Percentiles rank a stretch among this genome's conserved stretches.
phyloP scores from a whole-genome alignment of 1,139 yeast species.

The Sugiyamaella neomexicana region DNA sequence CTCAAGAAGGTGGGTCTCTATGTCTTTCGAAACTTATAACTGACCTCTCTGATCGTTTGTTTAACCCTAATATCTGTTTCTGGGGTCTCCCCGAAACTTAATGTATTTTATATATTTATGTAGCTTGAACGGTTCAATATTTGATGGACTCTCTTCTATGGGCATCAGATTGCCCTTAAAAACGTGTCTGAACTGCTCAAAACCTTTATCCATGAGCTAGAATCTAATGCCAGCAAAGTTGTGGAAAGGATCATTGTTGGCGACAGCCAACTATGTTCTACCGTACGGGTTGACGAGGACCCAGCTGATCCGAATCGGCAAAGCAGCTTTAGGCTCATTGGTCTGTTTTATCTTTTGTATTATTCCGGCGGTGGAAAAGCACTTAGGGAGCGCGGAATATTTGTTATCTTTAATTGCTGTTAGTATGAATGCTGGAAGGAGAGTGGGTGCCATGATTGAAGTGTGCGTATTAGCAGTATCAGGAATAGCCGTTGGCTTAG shows the following conservation, averaged over 20 bases:
- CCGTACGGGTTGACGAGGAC: conserved; percentile 22
- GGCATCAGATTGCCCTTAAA: not conserved
- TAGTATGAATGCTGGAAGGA: conserved; percentile 51
- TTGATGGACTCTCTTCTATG: not conserved
- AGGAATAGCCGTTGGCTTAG: conserved; percentile 48
- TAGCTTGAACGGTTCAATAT: no score
- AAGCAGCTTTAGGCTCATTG: conserved; percentile 19
- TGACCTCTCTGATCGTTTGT: no score
- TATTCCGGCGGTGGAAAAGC: conserved; percentile 17
- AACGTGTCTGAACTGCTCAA: not conserved
- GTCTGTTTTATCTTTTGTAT: conserved; percentile 21
- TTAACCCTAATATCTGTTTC: no score
- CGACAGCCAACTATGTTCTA: conserved; percentile 1
- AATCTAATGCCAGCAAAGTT: not conserved
- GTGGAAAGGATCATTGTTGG: conserved; percentile 9
- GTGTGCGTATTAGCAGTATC: conserved; percentile 40
- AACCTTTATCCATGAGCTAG: not conserved
- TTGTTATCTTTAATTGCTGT: conserved; percentile 49
- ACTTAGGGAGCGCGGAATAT: conserved; percentile 46
- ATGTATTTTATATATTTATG: no score
- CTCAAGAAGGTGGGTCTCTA: no score
- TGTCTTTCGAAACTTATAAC: no score
- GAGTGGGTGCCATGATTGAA: conserved; percentile 51
- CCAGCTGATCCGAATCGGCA: conserved; percentile 17
- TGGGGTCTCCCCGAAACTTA: no score